These are phyloP conservation scores for Aureoboletus auriporus DNA, from an alignment of 768 basidiomycete genomes.

Conservation along the genomic window DNA sequence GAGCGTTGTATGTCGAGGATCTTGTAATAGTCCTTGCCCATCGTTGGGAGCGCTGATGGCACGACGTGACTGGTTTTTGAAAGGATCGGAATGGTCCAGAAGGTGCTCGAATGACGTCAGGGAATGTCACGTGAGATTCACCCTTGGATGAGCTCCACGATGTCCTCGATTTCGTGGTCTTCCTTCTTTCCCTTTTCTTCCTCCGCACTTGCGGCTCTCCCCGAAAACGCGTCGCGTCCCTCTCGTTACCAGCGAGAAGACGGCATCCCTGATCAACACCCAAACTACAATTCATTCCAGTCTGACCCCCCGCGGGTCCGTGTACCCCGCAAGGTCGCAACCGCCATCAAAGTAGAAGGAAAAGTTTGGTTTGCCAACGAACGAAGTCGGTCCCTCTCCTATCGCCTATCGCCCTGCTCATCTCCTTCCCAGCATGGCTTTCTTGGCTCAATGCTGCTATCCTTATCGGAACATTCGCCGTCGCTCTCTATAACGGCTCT, in stretches of 20 bases:
- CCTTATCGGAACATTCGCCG: slow-evolving; percentile 76
- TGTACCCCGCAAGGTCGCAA: slow-evolving; percentile 78
- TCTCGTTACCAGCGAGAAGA: slow-evolving; percentile 65
- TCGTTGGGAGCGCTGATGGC: slow-evolving; percentile 19
- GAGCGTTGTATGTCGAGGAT: slow-evolving; percentile 67
- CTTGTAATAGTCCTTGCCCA: slow-evolving; percentile 91
- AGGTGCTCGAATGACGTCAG: slow-evolving; percentile 31
- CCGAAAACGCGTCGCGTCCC: slow-evolving; percentile 34
- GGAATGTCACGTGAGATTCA: slow-evolving; percentile 3
- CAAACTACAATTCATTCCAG: slow-evolving; percentile 77
- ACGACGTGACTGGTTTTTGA: no score
- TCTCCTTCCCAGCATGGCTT: slow-evolving; percentile 68
- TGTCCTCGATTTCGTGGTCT: slow-evolving; percentile 38
- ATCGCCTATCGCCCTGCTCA: slow-evolving; percentile 2
- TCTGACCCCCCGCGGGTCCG: slow-evolving; percentile 58
- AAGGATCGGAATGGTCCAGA: slow-evolving; percentile 32
- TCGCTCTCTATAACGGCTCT: slow-evolving; percentile 88
- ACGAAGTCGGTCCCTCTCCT: slow-evolving; percentile 51
- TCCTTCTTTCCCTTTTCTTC: slow-evolving; percentile 70
- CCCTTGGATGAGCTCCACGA: no score
- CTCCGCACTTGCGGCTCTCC: slow-evolving; percentile 50
- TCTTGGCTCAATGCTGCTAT: slow-evolving; percentile 87
- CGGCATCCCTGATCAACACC: slow-evolving; percentile 64
- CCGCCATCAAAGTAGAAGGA: slow-evolving; percentile 81
- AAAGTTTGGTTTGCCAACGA: slow-evolving; percentile 99